Base-by-base conservation (phyloP, 805 yeast genomes). In the Priceomyces fermenticarens region DNA sequence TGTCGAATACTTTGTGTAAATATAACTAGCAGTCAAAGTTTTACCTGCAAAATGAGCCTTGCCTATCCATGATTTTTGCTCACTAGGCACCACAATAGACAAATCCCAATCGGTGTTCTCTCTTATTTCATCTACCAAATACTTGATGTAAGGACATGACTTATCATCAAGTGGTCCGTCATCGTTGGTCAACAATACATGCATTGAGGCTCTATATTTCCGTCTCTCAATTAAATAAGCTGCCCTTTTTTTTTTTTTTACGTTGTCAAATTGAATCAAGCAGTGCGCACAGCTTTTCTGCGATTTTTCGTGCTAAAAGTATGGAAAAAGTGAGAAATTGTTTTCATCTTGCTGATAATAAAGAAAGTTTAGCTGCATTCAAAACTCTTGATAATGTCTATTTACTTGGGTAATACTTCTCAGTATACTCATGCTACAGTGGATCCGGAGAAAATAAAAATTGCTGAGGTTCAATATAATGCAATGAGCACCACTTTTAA, bases 41-140 rank as follows among this genome's bases (percentile, higher is more conserved):
- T 77, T 74, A 5, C 88, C 91, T 0, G 95, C 95, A 54, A 93
- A 81, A 67, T 90, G 97, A 4, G 99, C 98, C 61, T 93, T 93
- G 29, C 97, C 97, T 42, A 89, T 91, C 99, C 99, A 93, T 10
- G 97, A 90, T 52, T 93, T 71, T 53, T 78, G 83, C 42, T 88
- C 95, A 39, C 81, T 76, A 10, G 99, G 99, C 2, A 93, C 83
- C 20, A 84, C 89, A 14, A 90, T 81, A 16, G 89, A 80, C 26
- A 90, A 63, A 20, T 85, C 78, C 98, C 98, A 91, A 57, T 87
- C 80, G 4, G 97, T 87, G 39, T 68, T 52, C 32, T 70, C 58
- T 34, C 59, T 57, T 35, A 90, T 71, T 36, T 87, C 85, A 46
- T 84, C 84, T 4, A 88, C 89, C 29, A 93, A 73, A 51, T 79